Evolutionary conservation across 1,284 basidiomycete genomes (phyloP).

Genomic region (Malassezia nana): DNA sequence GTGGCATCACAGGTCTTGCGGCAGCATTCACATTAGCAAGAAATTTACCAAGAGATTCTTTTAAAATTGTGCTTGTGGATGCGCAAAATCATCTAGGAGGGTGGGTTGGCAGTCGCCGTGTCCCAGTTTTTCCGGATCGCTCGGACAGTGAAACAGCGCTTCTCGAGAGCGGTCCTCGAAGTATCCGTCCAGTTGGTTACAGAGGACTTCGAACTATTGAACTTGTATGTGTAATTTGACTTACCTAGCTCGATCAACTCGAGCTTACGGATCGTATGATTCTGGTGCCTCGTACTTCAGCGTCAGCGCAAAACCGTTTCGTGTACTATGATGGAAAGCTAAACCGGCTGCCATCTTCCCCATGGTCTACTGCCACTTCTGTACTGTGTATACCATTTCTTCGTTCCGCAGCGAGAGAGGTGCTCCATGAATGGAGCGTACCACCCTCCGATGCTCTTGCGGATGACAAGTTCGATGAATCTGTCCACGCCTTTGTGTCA

Average conservation of each 20-base stretch:
- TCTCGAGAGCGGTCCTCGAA: slow-evolving; percentile 39
- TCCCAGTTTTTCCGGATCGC: slow-evolving; percentile 39
- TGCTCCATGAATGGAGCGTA: slow-evolving; percentile 53
- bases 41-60: slow-evolving; percentile 54
- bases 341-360: slow-evolving; percentile 52
- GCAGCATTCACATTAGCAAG: slow-evolving; percentile 67
- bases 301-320: slow-evolving; percentile 66
- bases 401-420: slow-evolving; percentile 20
- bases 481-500: slow-evolving; percentile 66
- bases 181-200: slow-evolving; percentile 35
- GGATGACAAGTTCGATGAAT: slow-evolving; percentile 58
- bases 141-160: slow-evolving; percentile 19
- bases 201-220: slow-evolving; percentile 56
- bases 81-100: slow-evolving; percentile 62
- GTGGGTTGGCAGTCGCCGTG: slow-evolving; percentile 64
- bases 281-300: slow-evolving; percentile 58
- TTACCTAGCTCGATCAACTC: slow-evolving; percentile 63
- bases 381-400: slow-evolving; percentile 34
- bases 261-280: slow-evolving; percentile 57
- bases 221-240: slow-evolving; percentile 57
- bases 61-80: slow-evolving; percentile 61
- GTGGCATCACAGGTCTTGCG: slow-evolving; percentile 70
- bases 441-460: slow-evolving; percentile 15
- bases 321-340: slow-evolving; percentile 58
- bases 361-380: slow-evolving; percentile 48